Evolutionary conservation across 352 stramenopile species (phyloP).

Genomic region (Phytophthora fragariaefolia): DNA sequence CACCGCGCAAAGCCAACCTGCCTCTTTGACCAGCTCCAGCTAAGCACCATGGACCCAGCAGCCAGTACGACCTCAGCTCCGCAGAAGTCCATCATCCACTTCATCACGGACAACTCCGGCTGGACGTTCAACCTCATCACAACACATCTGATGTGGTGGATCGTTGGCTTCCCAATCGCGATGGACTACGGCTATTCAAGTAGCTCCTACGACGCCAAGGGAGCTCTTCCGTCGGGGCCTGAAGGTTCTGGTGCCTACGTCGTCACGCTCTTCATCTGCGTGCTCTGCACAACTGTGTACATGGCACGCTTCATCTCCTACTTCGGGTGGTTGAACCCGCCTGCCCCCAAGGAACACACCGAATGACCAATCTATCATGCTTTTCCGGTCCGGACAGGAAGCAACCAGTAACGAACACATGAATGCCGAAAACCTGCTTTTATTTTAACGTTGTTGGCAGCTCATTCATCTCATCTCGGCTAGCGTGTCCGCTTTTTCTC

Average conservation of each 20-base stretch:
- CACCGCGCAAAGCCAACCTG: slow-evolving; percentile 6
- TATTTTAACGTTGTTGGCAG: slow-evolving; percentile 28
- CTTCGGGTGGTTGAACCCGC: slow-evolving; percentile 45
- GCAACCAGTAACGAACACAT: slow-evolving; percentile 10
- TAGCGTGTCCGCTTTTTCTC: slow-evolving; percentile 21
- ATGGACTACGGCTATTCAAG: slow-evolving; percentile 86
- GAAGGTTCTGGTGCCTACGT: slow-evolving; percentile 81
- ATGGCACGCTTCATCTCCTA: slow-evolving; percentile 57
- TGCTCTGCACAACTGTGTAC: slow-evolving; percentile 78
- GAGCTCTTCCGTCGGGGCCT: slow-evolving; percentile 77
- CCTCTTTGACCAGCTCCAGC: slow-evolving; percentile 2
- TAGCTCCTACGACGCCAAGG: slow-evolving; percentile 74
- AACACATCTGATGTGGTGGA: slow-evolving; percentile 86
- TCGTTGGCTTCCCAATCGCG: slow-evolving; percentile 76
- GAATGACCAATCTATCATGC: slow-evolving; percentile 25
- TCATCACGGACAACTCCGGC: slow-evolving; percentile 76
- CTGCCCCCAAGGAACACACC: slow-evolving; percentile 38
- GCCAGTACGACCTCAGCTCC: slow-evolving; percentile 11
- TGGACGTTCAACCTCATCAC: slow-evolving; percentile 89
- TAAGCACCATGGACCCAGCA: slow-evolving; percentile 28
- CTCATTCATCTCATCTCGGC: slow-evolving; percentile 24
- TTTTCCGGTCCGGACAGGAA: neutral
- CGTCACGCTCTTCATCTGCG: slow-evolving; percentile 84
- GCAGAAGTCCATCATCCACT: slow-evolving; percentile 58
- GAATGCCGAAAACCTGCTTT: slow-evolving; percentile 37